These are phyloP conservation scores for Populus tomentosa DNA, from an alignment of 441 rosid genomes.

Conservation along the genomic window DNA sequence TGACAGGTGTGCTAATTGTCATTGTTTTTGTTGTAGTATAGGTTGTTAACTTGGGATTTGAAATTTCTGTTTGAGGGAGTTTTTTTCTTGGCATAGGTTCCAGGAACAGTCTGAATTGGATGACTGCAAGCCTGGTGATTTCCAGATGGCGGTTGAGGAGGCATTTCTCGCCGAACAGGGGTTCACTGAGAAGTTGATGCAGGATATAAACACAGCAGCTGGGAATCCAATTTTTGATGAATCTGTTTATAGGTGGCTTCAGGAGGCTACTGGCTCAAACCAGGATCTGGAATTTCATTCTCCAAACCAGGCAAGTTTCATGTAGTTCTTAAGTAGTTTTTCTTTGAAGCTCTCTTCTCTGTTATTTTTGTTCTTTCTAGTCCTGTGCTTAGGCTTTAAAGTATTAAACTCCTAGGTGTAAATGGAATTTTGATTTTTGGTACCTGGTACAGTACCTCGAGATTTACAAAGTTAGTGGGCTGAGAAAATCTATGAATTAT, in stretches of 20 bases:
- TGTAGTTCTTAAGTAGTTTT: neutral
- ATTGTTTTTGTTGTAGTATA: neutral
- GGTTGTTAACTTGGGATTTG: constrained; percentile 5
- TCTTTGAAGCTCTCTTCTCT: neutral
- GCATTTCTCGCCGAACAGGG: constrained; percentile 96
- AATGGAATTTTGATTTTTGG: neutral
- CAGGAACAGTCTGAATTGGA: constrained; percentile 72
- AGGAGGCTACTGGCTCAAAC: constrained; percentile 78
- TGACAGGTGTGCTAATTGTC: constrained; percentile 49
- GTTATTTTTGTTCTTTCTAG: neutral
- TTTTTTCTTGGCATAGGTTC: constrained; percentile 46
- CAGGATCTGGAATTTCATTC: constrained; percentile 53
- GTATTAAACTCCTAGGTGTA: neutral
- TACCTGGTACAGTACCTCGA: neutral
- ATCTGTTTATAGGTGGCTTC: constrained; percentile 60
- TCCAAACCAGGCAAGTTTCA: constrained; percentile 56
- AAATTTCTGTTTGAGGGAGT: constrained; percentile 20
- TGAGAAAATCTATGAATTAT: neutral
- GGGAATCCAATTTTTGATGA: constrained; percentile 67
- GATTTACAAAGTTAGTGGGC: neutral
- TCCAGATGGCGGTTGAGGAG: constrained; percentile 87
- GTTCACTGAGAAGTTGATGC: constrained; percentile 77
- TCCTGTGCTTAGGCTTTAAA: neutral
- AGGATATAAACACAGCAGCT: constrained; percentile 83
- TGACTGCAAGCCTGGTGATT: constrained; percentile 44